Conservation (phyloP, 2,329 filamentous ascomycete species). For the Beauveria sp. region DNA sequence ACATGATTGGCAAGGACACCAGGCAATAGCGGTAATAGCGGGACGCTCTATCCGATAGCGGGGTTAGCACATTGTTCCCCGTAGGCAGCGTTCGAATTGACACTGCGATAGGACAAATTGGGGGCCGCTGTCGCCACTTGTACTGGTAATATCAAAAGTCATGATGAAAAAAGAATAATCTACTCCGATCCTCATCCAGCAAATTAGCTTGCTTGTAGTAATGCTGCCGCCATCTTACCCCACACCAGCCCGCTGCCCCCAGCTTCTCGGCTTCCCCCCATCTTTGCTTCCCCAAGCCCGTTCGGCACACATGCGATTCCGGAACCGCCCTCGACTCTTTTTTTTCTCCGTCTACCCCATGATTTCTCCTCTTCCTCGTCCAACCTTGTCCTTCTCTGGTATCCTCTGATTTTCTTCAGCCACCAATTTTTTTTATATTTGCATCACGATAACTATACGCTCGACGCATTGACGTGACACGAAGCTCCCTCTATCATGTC, state of each 20-base stretch:
- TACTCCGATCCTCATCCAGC: neutral
- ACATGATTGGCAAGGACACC: neutral
- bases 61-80: neutral
- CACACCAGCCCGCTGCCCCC: slow-evolving; percentile 4
- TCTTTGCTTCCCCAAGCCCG: slow-evolving; percentile 1
- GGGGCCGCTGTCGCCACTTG: neutral
- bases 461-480: neutral
- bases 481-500: slow-evolving; percentile 25
- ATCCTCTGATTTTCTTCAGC: too few species aligned
- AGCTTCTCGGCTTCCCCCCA: neutral
- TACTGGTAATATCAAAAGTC: neutral
- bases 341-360: neutral
- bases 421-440: neutral
- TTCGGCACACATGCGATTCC: neutral
- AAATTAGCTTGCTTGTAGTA: slow-evolving; percentile 5
- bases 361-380: neutral
- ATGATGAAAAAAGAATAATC: neutral
- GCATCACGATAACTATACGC: neutral
- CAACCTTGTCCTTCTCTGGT: neutral
- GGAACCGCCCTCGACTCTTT: neutral
- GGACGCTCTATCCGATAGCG: slow-evolving; percentile 6
- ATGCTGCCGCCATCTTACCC: neutral
- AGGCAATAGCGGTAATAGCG: slow-evolving; percentile 7
- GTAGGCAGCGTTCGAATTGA: neutral
- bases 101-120: neutral